Conservation (phyloP, 257 asterid genomes). For the Ocimum tenuiflorum region DNA sequence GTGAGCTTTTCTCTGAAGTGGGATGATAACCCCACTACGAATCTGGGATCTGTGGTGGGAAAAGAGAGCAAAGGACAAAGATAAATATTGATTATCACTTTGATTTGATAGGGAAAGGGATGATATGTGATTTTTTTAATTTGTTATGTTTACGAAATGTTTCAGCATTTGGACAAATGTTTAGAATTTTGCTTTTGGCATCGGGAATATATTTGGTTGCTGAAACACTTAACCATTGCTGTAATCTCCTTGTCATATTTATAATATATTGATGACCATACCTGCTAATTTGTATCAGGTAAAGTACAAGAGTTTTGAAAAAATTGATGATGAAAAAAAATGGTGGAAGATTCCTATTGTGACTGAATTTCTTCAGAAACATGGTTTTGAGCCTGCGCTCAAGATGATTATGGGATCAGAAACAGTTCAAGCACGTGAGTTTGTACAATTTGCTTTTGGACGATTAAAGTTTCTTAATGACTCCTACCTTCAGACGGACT, state of each 20-base stretch:
- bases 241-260: background rate
- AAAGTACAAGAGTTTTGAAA: conserved; percentile 76
- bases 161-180: background rate
- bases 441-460: conserved; percentile 89
- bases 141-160: background rate
- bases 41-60: background rate
- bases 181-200: background rate
- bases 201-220: background rate
- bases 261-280: background rate
- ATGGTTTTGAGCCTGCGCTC: conserved; percentile 70
- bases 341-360: conserved; percentile 94
- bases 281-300: conserved; percentile 43
- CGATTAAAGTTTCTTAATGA: conserved; percentile 69
- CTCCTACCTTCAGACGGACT: conserved; percentile 48
- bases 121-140: background rate
- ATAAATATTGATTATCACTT: background rate
- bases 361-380: conserved; percentile 68
- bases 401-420: conserved; percentile 78
- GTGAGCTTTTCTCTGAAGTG: background rate
- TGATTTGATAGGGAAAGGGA: background rate
- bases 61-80: background rate
- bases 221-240: background rate
- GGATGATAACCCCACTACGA: no score
- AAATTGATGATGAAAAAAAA: conserved; percentile 78
- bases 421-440: conserved; percentile 83